Conservation (phyloP, 169 alveolate genomes). For the Haemoproteus tartakovskyi region DNA sequence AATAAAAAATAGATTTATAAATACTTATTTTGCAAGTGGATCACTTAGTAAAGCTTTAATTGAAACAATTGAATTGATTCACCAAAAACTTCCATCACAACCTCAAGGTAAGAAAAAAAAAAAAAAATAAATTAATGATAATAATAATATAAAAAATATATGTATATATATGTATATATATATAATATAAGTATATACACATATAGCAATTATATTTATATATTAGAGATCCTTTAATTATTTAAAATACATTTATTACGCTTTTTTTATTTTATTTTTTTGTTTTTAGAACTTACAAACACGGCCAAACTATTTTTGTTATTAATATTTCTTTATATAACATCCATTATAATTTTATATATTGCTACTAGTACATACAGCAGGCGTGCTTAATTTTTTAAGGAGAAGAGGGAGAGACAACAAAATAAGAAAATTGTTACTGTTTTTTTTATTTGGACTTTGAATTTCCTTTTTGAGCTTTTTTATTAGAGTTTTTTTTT, state of each 20-base stretch:
- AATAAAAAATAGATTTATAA: conserved; percentile 28
- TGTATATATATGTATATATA: background rate
- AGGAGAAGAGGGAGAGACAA: too few relatives aligned
- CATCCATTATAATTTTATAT: conserved; percentile 48
- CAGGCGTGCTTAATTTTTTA: conserved; percentile 1
- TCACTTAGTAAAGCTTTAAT: conserved; percentile 47
- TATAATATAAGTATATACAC: background rate
- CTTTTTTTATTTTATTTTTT: background rate
- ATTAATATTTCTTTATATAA: conserved; percentile 30
- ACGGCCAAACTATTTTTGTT: conserved; percentile 60
- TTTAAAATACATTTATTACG: too few relatives aligned
- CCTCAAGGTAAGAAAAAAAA: conserved; percentile 36
- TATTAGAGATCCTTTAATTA: too few relatives aligned
- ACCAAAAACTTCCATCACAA: conserved; percentile 39
- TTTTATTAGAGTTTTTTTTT: too few relatives aligned
- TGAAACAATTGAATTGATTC: conserved; percentile 20
- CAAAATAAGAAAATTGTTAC: too few relatives aligned
- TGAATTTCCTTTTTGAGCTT: too few relatives aligned
- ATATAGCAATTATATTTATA: too few relatives aligned
- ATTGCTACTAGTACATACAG: conserved; percentile 23
- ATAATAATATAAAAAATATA: background rate
- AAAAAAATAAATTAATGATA: too few relatives aligned
- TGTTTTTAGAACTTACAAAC: conserved; percentile 31
- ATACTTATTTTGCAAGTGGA: conserved; percentile 48
- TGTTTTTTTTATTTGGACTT: background rate